Evolutionary conservation across 108 stramenopile species (phyloP).

Genomic region (Aurantiochytrium sp.): DNA sequence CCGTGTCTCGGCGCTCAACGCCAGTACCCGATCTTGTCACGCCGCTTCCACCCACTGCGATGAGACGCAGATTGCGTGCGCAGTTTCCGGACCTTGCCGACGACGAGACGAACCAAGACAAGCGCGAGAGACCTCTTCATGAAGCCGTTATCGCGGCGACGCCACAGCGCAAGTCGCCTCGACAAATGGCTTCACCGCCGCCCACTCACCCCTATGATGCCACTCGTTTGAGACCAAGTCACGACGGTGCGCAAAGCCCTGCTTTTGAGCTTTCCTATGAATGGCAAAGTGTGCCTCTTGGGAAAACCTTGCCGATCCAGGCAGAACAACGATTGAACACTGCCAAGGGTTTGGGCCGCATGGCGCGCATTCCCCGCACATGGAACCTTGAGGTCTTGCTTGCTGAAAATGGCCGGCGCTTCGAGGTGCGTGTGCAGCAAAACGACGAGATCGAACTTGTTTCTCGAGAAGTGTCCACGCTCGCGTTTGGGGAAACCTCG

Average conservation of each 20-base stretch:
- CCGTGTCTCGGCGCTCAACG: no score
- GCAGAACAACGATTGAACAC: neutral
- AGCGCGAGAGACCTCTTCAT: no score
- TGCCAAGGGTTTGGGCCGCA: neutral
- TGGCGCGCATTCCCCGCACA: neutral
- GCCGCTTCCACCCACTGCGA: no score
- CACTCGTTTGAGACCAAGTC: neutral
- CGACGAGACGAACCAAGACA: no score
- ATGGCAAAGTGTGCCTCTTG: neutral
- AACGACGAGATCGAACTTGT: neutral
- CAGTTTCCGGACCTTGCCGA: no score
- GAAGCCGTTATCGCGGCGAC: no score
- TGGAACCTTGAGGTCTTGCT: neutral
- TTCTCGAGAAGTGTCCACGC: neutral
- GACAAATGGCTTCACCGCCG: no score
- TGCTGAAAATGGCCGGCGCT: neutral
- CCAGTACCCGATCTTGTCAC: no score
- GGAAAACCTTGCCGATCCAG: neutral
- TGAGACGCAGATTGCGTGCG: no score
- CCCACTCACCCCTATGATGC: neutral
- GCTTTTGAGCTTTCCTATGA: neutral
- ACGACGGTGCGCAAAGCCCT: neutral
- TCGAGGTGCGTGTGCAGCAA: neutral
- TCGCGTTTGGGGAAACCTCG: neutral
- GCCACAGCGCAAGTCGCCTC: no score